Conservation (phyloP, 768 basidiomycete genomes). For the Russula ochroleuca region DNA sequence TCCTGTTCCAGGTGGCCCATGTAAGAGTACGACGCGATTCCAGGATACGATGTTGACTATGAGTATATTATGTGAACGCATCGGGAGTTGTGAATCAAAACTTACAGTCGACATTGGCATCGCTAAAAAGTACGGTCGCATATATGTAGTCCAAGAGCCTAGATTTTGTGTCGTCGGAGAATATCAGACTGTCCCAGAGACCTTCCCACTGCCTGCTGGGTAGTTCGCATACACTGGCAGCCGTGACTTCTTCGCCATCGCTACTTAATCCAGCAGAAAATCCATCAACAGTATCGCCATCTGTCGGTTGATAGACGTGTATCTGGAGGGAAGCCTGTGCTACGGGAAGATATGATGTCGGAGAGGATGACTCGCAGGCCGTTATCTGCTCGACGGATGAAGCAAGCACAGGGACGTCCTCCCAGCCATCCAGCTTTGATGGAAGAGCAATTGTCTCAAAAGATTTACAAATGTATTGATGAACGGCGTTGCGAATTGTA, state of each 20-base stretch:
- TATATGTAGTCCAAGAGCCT: conserved; percentile 91
- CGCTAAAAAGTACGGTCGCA: conserved; percentile 89
- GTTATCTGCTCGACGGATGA: conserved; percentile 73
- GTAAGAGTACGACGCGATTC: conserved; percentile 92
- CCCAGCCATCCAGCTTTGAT: conserved; percentile 74
- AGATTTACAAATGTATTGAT: conserved; percentile 50
- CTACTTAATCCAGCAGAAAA: conserved; percentile 52
- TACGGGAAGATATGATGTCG: conserved; percentile 45
- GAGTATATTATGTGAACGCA: conserved; percentile 13
- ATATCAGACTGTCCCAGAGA: conserved; percentile 90
- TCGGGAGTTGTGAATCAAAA: background rate
- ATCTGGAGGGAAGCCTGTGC: conserved; percentile 66
- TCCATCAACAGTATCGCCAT: conserved; percentile 66
- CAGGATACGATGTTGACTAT: conserved; percentile 87
- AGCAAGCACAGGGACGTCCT: conserved; percentile 63
- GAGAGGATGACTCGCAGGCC: conserved; percentile 65
- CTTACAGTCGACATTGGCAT: conserved; percentile 80
- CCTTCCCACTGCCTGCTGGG: conserved; percentile 84
- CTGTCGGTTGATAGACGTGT: conserved; percentile 82
- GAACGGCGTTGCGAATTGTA: conserved; percentile 61
- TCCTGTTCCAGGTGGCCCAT: conserved; percentile 96
- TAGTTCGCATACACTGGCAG: conserved; percentile 85
- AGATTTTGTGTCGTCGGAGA: conserved; percentile 75
- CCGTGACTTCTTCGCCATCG: conserved; percentile 73
- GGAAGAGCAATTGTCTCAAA: conserved; percentile 67